Percentiles rank a stretch among this genome's conserved stretches.
phyloP scores from a whole-genome alignment of 257 asterid genomes.

The Solanum chiquidenum region DNA sequence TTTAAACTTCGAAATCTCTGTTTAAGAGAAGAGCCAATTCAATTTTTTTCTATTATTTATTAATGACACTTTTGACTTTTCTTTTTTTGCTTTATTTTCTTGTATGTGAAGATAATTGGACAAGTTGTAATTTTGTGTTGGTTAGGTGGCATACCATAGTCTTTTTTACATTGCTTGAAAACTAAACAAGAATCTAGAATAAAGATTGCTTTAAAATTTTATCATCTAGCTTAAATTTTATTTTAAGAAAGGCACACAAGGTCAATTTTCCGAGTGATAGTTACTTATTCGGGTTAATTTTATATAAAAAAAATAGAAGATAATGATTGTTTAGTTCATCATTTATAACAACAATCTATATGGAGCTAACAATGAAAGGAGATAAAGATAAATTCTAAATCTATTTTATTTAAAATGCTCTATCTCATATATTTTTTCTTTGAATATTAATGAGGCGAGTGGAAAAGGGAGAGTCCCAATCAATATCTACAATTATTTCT shows the following conservation, averaged over 20 bases:
- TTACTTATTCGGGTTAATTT: background rate
- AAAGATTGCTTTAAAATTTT: background rate
- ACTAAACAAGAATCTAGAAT: background rate
- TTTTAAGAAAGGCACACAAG: background rate
- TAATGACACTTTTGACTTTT: background rate
- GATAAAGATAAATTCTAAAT: background rate
- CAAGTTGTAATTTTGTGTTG: background rate
- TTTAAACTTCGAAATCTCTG: rapidly evolving
- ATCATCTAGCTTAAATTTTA: background rate
- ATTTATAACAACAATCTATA: background rate
- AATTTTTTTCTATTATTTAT: no score
- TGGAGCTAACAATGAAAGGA: background rate
- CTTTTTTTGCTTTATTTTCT: no score
- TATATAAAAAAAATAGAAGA: background rate
- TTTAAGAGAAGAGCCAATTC: background rate
- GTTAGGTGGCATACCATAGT: background rate
- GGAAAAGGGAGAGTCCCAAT: background rate
- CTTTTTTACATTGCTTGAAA: background rate
- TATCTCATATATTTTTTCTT: no score
- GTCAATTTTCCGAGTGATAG: background rate
- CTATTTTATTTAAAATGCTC: background rate
- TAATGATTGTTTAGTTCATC: background rate
- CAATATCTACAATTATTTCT: background rate
- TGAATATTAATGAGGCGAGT: background rate
- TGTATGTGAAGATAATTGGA: background rate